A percentile compares a stretch with the other conserved stretches of the same genome.
These are phyloP conservation scores for Ogataea pilisensis DNA, from an alignment of 805 yeast species.

Conservation along the genomic window DNA sequence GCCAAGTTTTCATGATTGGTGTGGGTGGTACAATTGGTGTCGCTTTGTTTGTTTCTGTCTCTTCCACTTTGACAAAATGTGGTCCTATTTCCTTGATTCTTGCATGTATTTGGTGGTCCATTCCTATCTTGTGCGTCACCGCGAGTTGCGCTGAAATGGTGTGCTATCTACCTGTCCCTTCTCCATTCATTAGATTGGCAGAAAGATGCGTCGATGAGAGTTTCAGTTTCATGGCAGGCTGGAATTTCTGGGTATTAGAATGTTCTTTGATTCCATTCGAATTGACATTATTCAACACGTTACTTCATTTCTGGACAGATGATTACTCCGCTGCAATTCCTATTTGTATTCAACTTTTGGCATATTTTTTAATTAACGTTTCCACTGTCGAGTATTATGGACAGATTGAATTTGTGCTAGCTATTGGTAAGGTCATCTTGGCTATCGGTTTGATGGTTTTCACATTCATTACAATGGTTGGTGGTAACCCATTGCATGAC, in stretches of 20 bases:
- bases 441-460: constrained; percentile 41
- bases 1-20: constrained; percentile 46
- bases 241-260: constrained; percentile 48
- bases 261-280: constrained; percentile 48
- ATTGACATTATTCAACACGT: constrained; percentile 42
- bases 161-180: constrained; percentile 42
- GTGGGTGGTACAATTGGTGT: constrained; percentile 50
- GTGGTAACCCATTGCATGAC: constrained; percentile 46
- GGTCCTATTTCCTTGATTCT: constrained; percentile 41
- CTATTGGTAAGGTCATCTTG: constrained; percentile 40
- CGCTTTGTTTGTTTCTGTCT: constrained; percentile 41
- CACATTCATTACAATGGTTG: constrained; percentile 46
- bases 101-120: constrained; percentile 39
- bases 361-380: constrained; percentile 39
- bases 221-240: constrained; percentile 42
- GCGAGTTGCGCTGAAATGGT: constrained; percentile 45
- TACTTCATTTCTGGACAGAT: constrained; percentile 45
- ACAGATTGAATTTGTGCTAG: constrained; percentile 45
- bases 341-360: constrained; percentile 37
- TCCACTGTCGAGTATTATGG: constrained; percentile 45
- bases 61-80: constrained; percentile 34
- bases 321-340: constrained; percentile 45
- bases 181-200: constrained; percentile 44
- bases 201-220: constrained; percentile 45
- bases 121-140: constrained; percentile 39